Evolutionary conservation across 345 rosid species (phyloP), one percentile per base, ranked within the genome.

Genomic region (Sisymbrium altissimum): DNA sequence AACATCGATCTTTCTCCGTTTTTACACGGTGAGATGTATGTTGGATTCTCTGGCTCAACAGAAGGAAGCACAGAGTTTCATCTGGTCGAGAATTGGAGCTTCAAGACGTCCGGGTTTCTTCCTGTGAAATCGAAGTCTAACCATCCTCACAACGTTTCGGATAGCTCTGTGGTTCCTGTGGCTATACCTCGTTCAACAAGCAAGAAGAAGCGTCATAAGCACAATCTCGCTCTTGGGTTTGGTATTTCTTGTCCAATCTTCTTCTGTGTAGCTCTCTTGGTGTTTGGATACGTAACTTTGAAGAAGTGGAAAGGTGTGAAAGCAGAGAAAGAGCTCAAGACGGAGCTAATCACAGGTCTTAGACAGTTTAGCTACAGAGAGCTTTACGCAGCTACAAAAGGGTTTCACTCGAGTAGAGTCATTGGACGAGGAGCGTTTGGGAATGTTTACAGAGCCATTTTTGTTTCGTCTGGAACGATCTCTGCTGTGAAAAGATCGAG

Each of bases 61-160:
- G 99, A 96, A 81, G 96, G 98, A 41, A 92, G 96, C 67, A 92
- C 99, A 4, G 98, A 92, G 85, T 73, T 88, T 73, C 99, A 96
- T 77, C 66, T 83, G 72, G 79, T 96, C 17, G 64, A 81, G 66
- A 89, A 73, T 60, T 92, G 99, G 99, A 89, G 87, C 70, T 92
- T 96, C 77, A 70, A 54, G 64, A 88, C 90, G 4, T 85, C 74
- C 9, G 96, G 94, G 9, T 89, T 90, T 70, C 66, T 68, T 74
- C 89, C 96, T 0, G 74, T 73, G 61, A 87, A 85, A 60, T 79
- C 91, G 1, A 84, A 66, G 56, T 78, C 84, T 3, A 83, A 74
- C 70, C 84, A 62, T 68, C 86, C 85, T 67, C 97, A 88, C 78
- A 92, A 86, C 33, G 98, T 90, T 49, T 86, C 99, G 13, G 96